phyloP scores from a whole-genome alignment of 192 early-diverging fungal species.

The Coemansia sp. region DNA sequence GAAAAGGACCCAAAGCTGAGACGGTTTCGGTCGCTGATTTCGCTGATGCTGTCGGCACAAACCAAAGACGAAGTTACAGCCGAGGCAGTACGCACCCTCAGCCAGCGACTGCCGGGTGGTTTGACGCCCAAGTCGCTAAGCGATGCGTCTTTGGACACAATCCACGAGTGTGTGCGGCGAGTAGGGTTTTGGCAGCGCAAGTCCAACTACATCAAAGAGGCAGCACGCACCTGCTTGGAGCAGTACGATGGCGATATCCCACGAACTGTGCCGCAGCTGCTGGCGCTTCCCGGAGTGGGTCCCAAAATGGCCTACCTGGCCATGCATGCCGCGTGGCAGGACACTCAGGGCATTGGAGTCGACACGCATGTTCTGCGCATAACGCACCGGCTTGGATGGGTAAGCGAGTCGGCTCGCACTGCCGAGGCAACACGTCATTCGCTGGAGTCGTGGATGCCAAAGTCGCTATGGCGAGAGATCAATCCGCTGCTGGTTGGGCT shows the following conservation, averaged over 20 bases:
- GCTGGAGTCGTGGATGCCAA: constrained; percentile 78
- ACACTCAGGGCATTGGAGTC: constrained; percentile 89
- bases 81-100: constrained; percentile 68
- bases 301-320: constrained; percentile 91
- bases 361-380: constrained; percentile 96
- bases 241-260: constrained; percentile 81
- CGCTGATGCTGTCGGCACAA: constrained; percentile 89
- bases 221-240: constrained; percentile 70
- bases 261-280: constrained; percentile 69
- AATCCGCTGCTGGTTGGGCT: constrained; percentile 90
- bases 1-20: constrained; percentile 54
- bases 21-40: constrained; percentile 80
- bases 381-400: constrained; percentile 84
- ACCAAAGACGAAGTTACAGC: constrained; percentile 90
- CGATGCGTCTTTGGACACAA: constrained; percentile 55
- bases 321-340: constrained; percentile 82
- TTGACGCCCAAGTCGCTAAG: constrained; percentile 67
- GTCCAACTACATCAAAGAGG: constrained; percentile 73
- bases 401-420: constrained; percentile 64
- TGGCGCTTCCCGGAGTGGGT: constrained; percentile 85
- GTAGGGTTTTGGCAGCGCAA: constrained; percentile 93
- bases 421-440: constrained; percentile 80
- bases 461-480: constrained; percentile 79
- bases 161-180: constrained; percentile 71
- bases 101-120: constrained; percentile 63